Conservation (phyloP, 192 early-diverging fungal genomes). For the Mortierella hygrophila region DNA sequence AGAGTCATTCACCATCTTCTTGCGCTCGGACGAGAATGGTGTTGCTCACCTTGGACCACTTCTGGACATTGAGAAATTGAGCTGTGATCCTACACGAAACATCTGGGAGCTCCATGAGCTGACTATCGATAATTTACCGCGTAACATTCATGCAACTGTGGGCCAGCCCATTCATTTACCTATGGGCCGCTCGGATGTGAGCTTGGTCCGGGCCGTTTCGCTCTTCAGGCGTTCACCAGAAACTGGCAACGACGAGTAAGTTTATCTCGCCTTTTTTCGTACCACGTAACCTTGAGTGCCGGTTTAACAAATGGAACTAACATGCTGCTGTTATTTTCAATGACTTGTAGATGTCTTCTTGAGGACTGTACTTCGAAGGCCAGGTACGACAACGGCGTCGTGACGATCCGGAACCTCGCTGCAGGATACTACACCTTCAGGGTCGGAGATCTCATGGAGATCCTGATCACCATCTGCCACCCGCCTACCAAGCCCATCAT, state of each 20-base stretch:
- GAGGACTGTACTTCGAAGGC: slow-evolving; percentile 21
- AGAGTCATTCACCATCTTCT: neutral
- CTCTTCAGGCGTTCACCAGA: slow-evolving; percentile 12
- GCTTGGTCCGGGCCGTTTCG: slow-evolving; percentile 24
- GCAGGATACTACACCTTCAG: slow-evolving; percentile 39
- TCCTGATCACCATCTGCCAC: slow-evolving; percentile 12
- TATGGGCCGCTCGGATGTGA: neutral
- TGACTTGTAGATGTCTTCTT: neutral
- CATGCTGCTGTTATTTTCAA: neutral
- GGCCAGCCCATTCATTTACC: slow-evolving; percentile 30
- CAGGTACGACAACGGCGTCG: slow-evolving; percentile 14
- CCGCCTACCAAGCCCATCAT: neutral
- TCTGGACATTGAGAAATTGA: slow-evolving; percentile 8
- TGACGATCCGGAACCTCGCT: slow-evolving; percentile 16
- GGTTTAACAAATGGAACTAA: neutral
- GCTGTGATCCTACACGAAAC: neutral
- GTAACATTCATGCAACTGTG: slow-evolving; percentile 18
- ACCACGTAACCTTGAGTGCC: neutral
- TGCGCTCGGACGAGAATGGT: slow-evolving; percentile 57
- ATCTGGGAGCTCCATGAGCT: slow-evolving; percentile 8
- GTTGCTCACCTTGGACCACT: slow-evolving; percentile 50
- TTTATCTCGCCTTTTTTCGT: neutral
- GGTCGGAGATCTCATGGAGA: neutral
- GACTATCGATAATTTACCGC: slow-evolving; percentile 6
- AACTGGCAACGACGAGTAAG: neutral